Percentiles rank a stretch among this genome's conserved stretches.
phyloP scores from a whole-genome alignment of 1,284 basidiomycete species.

The Cryptococcus deneoformans region DNA sequence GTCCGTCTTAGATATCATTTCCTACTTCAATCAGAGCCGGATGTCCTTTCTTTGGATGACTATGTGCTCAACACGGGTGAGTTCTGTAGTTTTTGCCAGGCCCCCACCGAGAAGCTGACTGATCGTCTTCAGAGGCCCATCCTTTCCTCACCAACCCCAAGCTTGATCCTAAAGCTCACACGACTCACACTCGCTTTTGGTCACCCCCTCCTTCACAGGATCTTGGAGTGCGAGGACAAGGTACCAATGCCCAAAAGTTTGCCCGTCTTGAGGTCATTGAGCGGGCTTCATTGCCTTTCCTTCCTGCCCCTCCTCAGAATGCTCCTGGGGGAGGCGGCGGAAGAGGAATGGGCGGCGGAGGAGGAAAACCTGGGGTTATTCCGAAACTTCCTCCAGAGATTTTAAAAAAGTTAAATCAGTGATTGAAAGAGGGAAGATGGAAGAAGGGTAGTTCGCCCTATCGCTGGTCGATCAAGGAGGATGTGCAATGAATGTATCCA shows the following conservation, averaged over 20 bases:
- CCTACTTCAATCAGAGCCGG: slow-evolving; percentile 54
- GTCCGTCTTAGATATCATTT: slow-evolving; percentile 46
- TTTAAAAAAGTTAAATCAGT: background rate
- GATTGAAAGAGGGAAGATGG: no score
- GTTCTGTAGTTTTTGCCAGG: slow-evolving; percentile 4
- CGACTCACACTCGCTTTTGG: slow-evolving; percentile 20
- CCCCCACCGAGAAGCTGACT: no score
- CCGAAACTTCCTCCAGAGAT: slow-evolving; percentile 8
- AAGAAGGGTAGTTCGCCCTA: no score
- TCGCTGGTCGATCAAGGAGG: no score
- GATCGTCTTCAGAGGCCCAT: slow-evolving; percentile 41
- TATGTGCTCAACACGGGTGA: slow-evolving; percentile 56
- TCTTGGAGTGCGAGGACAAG: slow-evolving; percentile 39
- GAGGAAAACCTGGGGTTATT: slow-evolving; percentile 10
- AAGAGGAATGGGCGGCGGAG: slow-evolving; percentile 11
- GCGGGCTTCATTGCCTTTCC: background rate
- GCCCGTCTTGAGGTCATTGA: slow-evolving; percentile 23
- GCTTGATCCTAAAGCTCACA: slow-evolving; percentile 14
- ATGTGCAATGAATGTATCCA: no score
- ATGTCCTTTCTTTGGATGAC: slow-evolving; percentile 56
- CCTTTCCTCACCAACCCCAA: slow-evolving; percentile 40
- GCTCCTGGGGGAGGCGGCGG: background rate
- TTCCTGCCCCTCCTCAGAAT: background rate
- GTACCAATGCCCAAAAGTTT: slow-evolving; percentile 48
- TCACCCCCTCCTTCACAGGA: slow-evolving; percentile 3